These are phyloP conservation scores for Pascua sp. DNA, from an alignment of 1,284 basidiomycete species.

Conservation along the genomic window DNA sequence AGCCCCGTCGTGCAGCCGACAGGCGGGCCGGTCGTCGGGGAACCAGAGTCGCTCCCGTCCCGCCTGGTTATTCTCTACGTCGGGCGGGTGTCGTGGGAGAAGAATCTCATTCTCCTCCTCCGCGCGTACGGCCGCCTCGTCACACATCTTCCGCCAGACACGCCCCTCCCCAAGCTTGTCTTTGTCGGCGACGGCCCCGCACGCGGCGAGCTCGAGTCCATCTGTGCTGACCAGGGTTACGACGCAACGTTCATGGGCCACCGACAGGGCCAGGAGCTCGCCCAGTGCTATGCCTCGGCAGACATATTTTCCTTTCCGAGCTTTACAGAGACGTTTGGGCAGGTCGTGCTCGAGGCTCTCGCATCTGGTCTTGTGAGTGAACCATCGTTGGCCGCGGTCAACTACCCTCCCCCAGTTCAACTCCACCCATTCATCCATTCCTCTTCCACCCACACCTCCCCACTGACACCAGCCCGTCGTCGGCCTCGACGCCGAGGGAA, in stretches of 20 bases:
- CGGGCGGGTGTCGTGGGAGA: slow-evolving; percentile 56
- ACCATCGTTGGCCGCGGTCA: slow-evolving; percentile 22
- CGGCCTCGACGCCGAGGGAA: slow-evolving; percentile 58
- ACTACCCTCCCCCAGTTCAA: slow-evolving; percentile 1
- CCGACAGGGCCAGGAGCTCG: slow-evolving; percentile 49
- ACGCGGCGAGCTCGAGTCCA: slow-evolving; percentile 50
- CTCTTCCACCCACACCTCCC: neutral
- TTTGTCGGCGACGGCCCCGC: slow-evolving; percentile 60
- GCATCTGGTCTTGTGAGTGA: slow-evolving; percentile 51
- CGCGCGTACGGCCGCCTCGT: slow-evolving; percentile 51
- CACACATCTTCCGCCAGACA: slow-evolving; percentile 20
- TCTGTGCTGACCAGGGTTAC: slow-evolving; percentile 51
- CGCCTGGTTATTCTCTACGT: slow-evolving; percentile 47
- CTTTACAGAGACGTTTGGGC: slow-evolving; percentile 58
- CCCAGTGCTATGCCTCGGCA: slow-evolving; percentile 54
- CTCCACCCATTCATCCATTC: too few species aligned
- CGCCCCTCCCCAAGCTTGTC: slow-evolving; percentile 52
- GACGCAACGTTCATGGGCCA: slow-evolving; percentile 57
- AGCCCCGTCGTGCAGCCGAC: slow-evolving; percentile 27
- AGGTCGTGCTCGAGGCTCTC: slow-evolving; percentile 58
- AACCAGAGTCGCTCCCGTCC: slow-evolving; percentile 10
- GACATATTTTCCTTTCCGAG: slow-evolving; percentile 58
- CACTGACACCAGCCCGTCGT: slow-evolving; percentile 50
- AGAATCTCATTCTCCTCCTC: slow-evolving; percentile 58
- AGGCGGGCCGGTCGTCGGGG: neutral